phyloP scores from a whole-genome alignment of 768 basidiomycete genomes.

The Tylopilus subfusipes region DNA sequence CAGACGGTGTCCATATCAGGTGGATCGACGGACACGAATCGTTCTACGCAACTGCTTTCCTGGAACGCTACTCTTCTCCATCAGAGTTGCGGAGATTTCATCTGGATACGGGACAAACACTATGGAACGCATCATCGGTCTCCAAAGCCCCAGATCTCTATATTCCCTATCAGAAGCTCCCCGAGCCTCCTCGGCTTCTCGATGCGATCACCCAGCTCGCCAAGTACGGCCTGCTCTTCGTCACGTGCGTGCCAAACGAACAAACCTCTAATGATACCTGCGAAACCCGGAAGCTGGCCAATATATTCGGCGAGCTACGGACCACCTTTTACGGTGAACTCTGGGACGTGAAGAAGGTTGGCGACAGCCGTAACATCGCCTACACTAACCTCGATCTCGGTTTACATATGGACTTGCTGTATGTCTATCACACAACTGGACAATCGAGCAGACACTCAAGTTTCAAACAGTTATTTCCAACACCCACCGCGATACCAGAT shows the following conservation, averaged over 20 bases:
- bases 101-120: conserved; percentile 34
- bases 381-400: conserved; percentile 90
- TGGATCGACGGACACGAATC: conserved; percentile 66
- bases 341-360: conserved; percentile 83
- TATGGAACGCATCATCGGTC: conserved; percentile 48
- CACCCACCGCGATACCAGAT: conserved; percentile 90
- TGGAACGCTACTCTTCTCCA: conserved; percentile 45
- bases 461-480: conserved; percentile 70
- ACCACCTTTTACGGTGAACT: conserved; percentile 85
- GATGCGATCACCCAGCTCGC: conserved; percentile 65
- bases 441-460: not conserved
- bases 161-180: conserved; percentile 52
- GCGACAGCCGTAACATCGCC: conserved; percentile 83
- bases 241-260: conserved; percentile 63
- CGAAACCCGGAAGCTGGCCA: conserved; percentile 63
- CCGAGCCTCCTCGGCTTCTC: conserved; percentile 44
- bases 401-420: conserved; percentile 91
- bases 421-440: conserved; percentile 30
- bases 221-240: conserved; percentile 70
- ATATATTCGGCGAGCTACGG: conserved; percentile 70
- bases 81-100: conserved; percentile 41
- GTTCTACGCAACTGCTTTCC: conserved; percentile 46
- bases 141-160: conserved; percentile 43
- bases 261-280: conserved; percentile 60
- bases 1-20: conserved; percentile 44